These are phyloP conservation scores for Gossypium aridum DNA, from an alignment of 441 rosid genomes.

Conservation along the genomic window DNA sequence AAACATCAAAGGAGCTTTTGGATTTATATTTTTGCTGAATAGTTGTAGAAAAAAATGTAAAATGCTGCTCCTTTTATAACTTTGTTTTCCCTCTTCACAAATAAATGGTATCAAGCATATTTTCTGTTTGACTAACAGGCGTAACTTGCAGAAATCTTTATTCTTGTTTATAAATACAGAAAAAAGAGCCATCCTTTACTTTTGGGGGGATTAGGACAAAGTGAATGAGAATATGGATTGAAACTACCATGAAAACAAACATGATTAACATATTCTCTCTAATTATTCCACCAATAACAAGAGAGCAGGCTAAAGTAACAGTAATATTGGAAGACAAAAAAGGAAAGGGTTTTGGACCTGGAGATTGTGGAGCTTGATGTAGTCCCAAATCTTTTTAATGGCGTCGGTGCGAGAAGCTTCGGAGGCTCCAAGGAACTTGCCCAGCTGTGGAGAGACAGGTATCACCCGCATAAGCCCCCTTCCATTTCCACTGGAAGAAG, in stretches of 20 bases:
- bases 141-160: neutral
- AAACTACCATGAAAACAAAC: neutral
- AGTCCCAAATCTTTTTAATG: constrained; percentile 37
- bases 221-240: neutral
- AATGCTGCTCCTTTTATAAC: neutral
- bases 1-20: neutral
- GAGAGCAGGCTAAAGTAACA: neutral
- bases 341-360: constrained; percentile 22
- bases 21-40: neutral
- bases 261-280: neutral
- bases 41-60: neutral
- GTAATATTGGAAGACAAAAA: neutral
- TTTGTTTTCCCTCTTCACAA: neutral
- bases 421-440: constrained; percentile 25
- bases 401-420: constrained; percentile 33
- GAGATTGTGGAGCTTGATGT: constrained; percentile 32
- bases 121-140: neutral
- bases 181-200: neutral
- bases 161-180: neutral
- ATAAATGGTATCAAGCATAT: neutral
- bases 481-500: neutral
- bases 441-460: constrained; percentile 32
- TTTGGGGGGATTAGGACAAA: neutral
- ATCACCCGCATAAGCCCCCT: constrained; percentile 14
- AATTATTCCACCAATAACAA: neutral